phyloP scores from a whole-genome alignment of 331 rosid species.

The Quercus tomentella region DNA sequence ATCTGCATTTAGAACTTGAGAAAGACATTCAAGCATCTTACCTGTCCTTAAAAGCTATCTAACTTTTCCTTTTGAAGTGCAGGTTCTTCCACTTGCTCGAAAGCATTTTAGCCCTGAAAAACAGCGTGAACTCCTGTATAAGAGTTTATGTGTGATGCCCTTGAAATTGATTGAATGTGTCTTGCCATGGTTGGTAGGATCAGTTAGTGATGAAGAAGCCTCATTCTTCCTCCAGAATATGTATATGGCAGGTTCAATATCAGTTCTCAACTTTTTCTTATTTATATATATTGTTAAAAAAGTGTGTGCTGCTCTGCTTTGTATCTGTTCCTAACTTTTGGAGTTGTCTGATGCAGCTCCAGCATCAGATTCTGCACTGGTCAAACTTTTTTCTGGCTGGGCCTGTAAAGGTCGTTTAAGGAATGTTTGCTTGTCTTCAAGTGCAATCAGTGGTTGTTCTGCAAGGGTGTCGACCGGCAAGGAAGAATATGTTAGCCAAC shows the following conservation, averaged over 20 bases:
- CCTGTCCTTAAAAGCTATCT: constrained; percentile 13
- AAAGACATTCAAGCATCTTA: background rate
- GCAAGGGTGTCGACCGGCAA: background rate
- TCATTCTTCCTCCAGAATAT: constrained; percentile 48
- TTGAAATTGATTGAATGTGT: constrained; percentile 68
- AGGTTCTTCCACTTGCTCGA: constrained; percentile 76
- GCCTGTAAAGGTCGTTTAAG: constrained; percentile 22
- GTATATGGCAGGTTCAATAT: constrained; percentile 57
- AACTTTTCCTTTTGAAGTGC: constrained; percentile 10
- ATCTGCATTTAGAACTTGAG: background rate
- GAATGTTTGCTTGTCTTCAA: constrained; percentile 5
- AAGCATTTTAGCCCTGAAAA: constrained; percentile 57
- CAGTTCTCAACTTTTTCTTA: background rate
- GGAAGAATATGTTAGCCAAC: background rate
- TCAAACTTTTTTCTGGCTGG: constrained; percentile 30
- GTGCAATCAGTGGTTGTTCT: constrained; percentile 9
- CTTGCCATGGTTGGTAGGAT: constrained; percentile 66
- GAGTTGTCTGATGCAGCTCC: constrained; percentile 24
- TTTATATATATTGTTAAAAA: background rate
- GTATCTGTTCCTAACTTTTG: constrained; percentile 1
- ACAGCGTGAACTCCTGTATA: constrained; percentile 63
- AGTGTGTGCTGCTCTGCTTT: background rate
- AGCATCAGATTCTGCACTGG: constrained; percentile 21
- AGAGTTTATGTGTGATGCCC: constrained; percentile 68
- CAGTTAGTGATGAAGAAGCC: constrained; percentile 55